Conservation (phyloP, 129 eudicot genomes). For the Heracleum sosnowskyi region DNA sequence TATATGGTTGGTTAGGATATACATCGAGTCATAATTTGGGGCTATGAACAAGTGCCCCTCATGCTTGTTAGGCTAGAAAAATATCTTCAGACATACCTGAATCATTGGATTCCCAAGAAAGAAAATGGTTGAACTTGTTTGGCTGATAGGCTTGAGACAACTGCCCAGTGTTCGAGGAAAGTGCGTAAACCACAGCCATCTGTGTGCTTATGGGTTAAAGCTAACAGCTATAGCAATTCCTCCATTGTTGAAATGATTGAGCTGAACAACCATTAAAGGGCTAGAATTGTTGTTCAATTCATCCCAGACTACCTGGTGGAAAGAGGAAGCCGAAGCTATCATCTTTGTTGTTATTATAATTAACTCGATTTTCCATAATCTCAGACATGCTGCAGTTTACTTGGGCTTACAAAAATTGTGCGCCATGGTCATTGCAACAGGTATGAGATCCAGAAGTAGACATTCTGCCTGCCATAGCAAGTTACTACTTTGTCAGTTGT, state of each 20-base stretch:
- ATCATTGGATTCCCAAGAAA: not conserved
- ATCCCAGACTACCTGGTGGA: too few relatives aligned
- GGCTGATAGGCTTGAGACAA: not conserved
- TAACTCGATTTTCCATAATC: not conserved
- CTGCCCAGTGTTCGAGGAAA: conserved; percentile 9
- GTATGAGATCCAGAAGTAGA: not conserved
- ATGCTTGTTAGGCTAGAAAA: not conserved
- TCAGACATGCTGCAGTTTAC: not conserved
- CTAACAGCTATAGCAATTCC: conserved; percentile 9
- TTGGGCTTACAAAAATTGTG: conserved; percentile 6
- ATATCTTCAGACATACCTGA: not conserved
- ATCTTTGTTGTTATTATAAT: not conserved
- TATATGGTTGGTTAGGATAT: too few relatives aligned
- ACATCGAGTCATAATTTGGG: too few relatives aligned
- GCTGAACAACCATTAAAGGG: conserved; percentile 6
- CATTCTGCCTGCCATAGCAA: conserved; percentile 6
- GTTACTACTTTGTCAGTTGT: too few relatives aligned
- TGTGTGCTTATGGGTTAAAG: conserved; percentile 9
- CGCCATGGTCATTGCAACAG: conserved; percentile 19
- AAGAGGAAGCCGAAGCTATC: not conserved
- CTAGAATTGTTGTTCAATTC: not conserved
- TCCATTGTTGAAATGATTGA: conserved; percentile 10
- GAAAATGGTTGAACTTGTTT: not conserved
- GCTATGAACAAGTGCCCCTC: not conserved
- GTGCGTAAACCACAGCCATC: not conserved